A percentile compares a stretch with the other conserved stretches of the same genome.
phyloP scores from a whole-genome alignment of 2,329 filamentous ascomycete species.

The Calonectria montana region DNA sequence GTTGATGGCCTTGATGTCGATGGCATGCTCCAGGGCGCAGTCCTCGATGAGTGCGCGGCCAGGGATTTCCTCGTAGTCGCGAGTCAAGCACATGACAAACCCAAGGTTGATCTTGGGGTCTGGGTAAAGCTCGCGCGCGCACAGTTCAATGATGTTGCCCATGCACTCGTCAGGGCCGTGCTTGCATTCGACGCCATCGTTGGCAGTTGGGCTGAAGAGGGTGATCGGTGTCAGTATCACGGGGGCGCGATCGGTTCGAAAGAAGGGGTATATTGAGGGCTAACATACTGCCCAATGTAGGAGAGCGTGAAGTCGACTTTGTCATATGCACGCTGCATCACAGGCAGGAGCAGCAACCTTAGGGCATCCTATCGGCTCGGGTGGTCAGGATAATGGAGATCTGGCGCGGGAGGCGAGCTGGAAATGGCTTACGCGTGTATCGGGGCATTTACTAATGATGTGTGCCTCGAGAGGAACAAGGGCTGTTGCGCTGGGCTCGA shows the following conservation, averaged over 20 bases:
- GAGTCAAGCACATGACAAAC: constrained; percentile 90
- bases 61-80: constrained; percentile 82
- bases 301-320: constrained; percentile 93
- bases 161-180: constrained; percentile 92
- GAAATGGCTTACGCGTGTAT: constrained; percentile 71
- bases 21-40: constrained; percentile 90
- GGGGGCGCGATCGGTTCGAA: background rate
- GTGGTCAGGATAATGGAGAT: constrained; percentile 21
- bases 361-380: constrained; percentile 74
- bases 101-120: constrained; percentile 90
- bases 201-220: constrained; percentile 69
- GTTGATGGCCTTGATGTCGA: constrained; percentile 85
- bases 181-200: constrained; percentile 87
- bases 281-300: constrained; percentile 82
- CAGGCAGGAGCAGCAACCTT: constrained; percentile 81
- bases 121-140: constrained; percentile 84
- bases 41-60: constrained; percentile 81
- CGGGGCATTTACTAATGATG: constrained; percentile 97
- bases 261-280: background rate
- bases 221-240: background rate
- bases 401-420: background rate
- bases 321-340: constrained; percentile 83
- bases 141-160: constrained; percentile 94
- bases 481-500: constrained; percentile 19
- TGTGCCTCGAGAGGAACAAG: constrained; percentile 88